Evolutionary conservation across 495 filamentous ascomycete genomes (phyloP).

Genomic region (Lasiosphaeria ovina): DNA sequence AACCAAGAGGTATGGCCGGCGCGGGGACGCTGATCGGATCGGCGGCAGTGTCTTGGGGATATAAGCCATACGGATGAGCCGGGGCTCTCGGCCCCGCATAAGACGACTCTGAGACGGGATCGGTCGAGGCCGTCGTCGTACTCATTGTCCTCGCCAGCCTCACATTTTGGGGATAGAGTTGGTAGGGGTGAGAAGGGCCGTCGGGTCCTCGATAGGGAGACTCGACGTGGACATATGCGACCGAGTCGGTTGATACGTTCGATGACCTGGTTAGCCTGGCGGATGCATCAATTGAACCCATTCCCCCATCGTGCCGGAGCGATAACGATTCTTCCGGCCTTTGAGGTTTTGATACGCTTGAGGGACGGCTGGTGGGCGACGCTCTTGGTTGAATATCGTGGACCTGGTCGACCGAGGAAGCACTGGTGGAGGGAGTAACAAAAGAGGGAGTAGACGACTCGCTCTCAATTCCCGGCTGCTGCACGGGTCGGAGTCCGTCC

Average conservation of each 20-base stretch:
- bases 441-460: not conserved
- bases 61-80: constrained; percentile 83
- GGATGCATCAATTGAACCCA: constrained; percentile 27
- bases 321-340: constrained; percentile 40
- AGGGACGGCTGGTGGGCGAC: constrained; percentile 30
- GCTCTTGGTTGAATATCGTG: constrained; percentile 5
- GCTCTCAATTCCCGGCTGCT: constrained; percentile 1
- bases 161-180: constrained; percentile 78
- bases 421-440: constrained; percentile 19
- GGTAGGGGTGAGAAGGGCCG: constrained; percentile 85
- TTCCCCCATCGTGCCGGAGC: constrained; percentile 41
- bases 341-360: constrained; percentile 49
- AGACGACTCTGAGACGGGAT: constrained; percentile 53
- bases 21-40: constrained; percentile 15
- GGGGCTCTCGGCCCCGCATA: constrained; percentile 63
- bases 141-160: constrained; percentile 62
- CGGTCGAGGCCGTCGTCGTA: constrained; percentile 59
- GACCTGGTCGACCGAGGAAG: constrained; percentile 7
- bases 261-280: constrained; percentile 26
- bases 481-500: constrained; percentile 31
- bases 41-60: constrained; percentile 64
- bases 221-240: constrained; percentile 51
- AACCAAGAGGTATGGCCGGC: constrained; percentile 65
- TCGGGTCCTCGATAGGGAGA: constrained; percentile 59
- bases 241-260: constrained; percentile 35